Percentiles rank a stretch among this genome's conserved stretches.
Conservation (phyloP, 2,329 filamentous ascomycete genomes). For the Diaporthe ilicicola region DNA sequence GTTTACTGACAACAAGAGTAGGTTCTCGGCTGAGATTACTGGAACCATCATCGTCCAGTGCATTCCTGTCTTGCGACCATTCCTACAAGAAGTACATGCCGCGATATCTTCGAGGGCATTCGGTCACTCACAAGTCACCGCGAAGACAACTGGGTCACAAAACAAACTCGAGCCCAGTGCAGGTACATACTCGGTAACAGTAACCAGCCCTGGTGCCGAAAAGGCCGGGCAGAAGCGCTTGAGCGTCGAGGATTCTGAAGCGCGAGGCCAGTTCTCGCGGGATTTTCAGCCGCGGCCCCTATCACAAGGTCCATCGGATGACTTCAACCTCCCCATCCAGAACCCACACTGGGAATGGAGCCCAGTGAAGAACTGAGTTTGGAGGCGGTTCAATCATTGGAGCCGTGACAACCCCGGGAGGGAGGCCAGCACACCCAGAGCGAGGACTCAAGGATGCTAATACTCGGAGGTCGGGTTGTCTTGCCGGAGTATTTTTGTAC, state of each 20-base stretch:
- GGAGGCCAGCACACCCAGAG: neutral
- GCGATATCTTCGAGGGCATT: neutral
- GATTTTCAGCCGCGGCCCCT: neutral
- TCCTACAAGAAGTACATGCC: conserved; percentile 13
- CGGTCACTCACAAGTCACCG: neutral
- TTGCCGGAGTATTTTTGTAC: neutral
- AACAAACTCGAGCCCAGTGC: conserved; percentile 1
- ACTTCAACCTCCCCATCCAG: conserved; percentile 5
- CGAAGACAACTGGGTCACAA: neutral
- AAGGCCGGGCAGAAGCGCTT: conserved; percentile 4
- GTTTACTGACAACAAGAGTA: neutral
- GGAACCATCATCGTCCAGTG: conserved; percentile 28
- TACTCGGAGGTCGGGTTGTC: neutral
- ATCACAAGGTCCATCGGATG: neutral
- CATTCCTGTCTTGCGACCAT: conserved; percentile 22
- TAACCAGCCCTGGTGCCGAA: neutral
- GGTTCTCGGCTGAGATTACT: conserved; percentile 25
- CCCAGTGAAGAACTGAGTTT: neutral
- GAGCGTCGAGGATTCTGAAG: neutral
- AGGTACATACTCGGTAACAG: conserved; percentile 8
- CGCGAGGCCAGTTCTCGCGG: neutral
- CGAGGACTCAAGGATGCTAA: conserved; percentile 3
- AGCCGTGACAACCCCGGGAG: neutral
- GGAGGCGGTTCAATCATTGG: neutral
- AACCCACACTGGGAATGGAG: neutral